phyloP scores from a whole-genome alignment of 2,329 filamentous ascomycete genomes.

The Geoglossum cookeanum region DNA sequence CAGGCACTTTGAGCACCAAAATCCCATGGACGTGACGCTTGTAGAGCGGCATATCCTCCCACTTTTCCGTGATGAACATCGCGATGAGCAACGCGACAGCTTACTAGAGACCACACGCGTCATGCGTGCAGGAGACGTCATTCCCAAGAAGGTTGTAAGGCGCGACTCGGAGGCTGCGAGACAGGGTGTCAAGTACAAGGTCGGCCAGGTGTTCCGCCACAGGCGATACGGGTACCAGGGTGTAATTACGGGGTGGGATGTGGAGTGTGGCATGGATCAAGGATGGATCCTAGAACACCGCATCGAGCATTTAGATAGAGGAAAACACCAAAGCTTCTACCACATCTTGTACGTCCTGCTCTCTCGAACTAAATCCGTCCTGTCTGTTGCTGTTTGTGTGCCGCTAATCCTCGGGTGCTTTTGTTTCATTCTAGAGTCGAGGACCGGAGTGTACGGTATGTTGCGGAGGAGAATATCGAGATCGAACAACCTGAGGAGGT shows the following conservation, averaged over 20 bases:
- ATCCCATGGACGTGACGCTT: conserved; percentile 52
- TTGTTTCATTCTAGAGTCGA: conserved; percentile 30
- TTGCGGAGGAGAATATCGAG: conserved; percentile 65
- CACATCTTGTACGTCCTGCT: conserved; percentile 52
- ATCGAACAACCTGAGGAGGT: conserved; percentile 34
- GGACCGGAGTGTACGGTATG: conserved; percentile 51
- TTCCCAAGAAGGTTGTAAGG: conserved; percentile 27
- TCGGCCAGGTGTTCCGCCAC: conserved; percentile 76
- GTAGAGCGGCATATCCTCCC: conserved; percentile 49
- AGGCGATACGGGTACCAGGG: conserved; percentile 60
- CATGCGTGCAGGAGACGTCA: conserved; percentile 36
- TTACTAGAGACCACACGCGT: conserved; percentile 34
- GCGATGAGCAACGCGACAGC: conserved; percentile 33
- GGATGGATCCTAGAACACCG: conserved; percentile 44
- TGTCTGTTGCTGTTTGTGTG: not conserved
- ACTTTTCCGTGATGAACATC: conserved; percentile 34
- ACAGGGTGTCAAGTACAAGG: conserved; percentile 37
- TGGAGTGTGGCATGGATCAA: conserved; percentile 36
- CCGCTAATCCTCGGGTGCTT: not conserved
- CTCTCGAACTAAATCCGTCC: not conserved
- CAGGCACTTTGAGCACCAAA: conserved; percentile 43
- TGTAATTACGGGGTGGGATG: conserved; percentile 76
- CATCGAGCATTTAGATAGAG: conserved; percentile 39
- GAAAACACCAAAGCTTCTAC: conserved; percentile 56
- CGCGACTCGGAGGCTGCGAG: not conserved